phyloP scores from a whole-genome alignment of 1,139 yeast species.

The Protomyces inundatus region DNA sequence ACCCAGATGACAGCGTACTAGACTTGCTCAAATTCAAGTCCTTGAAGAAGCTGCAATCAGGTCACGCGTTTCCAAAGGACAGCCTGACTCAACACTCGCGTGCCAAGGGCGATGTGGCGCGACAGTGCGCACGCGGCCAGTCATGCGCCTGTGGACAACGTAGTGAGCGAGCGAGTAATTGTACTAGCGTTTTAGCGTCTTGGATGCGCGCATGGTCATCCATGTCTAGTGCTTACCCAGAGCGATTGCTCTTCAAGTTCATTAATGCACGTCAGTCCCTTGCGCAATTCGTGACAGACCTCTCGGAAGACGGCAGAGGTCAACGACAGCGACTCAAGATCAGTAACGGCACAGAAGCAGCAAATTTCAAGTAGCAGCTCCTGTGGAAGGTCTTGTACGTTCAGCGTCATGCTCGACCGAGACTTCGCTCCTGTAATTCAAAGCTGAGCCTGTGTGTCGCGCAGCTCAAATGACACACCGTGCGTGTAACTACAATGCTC shows the following conservation, averaged over 20 bases:
- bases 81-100: neutral
- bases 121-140: conserved; percentile 10
- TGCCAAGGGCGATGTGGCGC: conserved; percentile 19
- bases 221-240: neutral
- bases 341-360: conserved; percentile 3
- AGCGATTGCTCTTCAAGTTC: conserved; percentile 24
- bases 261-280: conserved; percentile 16
- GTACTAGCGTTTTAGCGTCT: conserved; percentile 3
- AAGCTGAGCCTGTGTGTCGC: no score
- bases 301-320: neutral
- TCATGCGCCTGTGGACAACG: conserved; percentile 10
- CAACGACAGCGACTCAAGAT: conserved; percentile 4
- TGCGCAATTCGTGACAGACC: conserved; percentile 1
- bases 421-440: no score
- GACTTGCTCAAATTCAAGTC: no score
- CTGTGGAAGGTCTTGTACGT: neutral
- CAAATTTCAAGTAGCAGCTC: conserved; percentile 3
- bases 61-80: conserved; percentile 7
- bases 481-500: no score
- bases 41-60: neutral
- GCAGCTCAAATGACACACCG: no score
- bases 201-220: neutral
- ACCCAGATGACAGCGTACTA: no score
- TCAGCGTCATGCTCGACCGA: neutral
- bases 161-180: conserved; percentile 11